Conservation (phyloP, 139 green algal species). For the Desmodesmus armatus region DNA sequence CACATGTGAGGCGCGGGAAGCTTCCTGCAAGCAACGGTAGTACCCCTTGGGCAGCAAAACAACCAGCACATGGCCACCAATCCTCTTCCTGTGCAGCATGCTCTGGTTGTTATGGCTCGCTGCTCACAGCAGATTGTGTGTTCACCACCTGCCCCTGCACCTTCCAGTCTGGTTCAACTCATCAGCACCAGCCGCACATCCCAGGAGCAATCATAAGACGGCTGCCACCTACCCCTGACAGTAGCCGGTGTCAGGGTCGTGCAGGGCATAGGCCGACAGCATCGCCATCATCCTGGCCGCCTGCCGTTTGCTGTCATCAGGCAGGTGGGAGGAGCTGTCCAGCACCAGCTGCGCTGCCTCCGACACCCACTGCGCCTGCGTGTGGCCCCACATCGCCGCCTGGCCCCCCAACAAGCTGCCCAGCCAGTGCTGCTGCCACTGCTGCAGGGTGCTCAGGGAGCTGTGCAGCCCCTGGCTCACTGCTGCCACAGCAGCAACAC, state of each 20-base stretch:
- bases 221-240: constrained; percentile 77
- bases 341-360: constrained; percentile 54
- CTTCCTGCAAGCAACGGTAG: too few relatives aligned
- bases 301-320: constrained; percentile 41
- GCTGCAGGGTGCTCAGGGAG: background rate
- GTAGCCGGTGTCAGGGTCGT: constrained; percentile 88
- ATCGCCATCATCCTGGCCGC: constrained; percentile 75
- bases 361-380: constrained; percentile 53
- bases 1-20: too few relatives aligned
- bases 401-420: constrained; percentile 29
- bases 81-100: too few relatives aligned
- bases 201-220: background rate
- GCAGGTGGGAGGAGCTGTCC: constrained; percentile 58
- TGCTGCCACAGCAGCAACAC: constrained; percentile 12
- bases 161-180: background rate
- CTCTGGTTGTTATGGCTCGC: too few relatives aligned
- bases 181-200: background rate
- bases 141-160: too few relatives aligned
- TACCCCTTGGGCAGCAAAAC: too few relatives aligned
- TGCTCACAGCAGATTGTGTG: too few relatives aligned
- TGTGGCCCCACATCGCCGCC: background rate
- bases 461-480: constrained; percentile 1
- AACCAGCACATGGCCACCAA: too few relatives aligned
- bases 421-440: constrained; percentile 46
- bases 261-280: constrained; percentile 85